phyloP scores from a whole-genome alignment of 73 alveolate genomes.

The Paramecium pentaurelia region DNA sequence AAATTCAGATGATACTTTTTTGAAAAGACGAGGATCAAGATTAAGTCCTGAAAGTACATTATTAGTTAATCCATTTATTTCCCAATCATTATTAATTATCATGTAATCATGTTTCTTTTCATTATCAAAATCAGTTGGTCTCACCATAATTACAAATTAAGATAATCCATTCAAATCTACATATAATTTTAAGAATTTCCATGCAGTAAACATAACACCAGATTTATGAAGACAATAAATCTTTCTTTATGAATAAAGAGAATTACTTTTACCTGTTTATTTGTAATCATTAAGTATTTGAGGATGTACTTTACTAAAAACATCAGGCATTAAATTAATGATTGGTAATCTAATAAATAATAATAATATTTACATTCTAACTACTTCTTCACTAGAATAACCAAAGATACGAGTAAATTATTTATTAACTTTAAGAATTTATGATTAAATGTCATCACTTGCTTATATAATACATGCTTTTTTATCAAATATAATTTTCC shows the following conservation, averaged over 20 bases:
- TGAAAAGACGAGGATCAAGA: neutral
- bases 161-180: slow-evolving; percentile 42
- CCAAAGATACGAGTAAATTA: slow-evolving; percentile 46
- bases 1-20: neutral
- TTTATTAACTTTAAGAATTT: slow-evolving; percentile 53
- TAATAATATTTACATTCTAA: neutral
- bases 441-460: slow-evolving; percentile 29
- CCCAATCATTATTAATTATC: slow-evolving; percentile 58
- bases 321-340: slow-evolving; percentile 44
- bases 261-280: slow-evolving; percentile 19
- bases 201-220: slow-evolving; percentile 56
- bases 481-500: slow-evolving; percentile 48
- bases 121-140: slow-evolving; percentile 45
- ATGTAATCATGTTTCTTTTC: slow-evolving; percentile 48
- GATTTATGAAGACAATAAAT: slow-evolving; percentile 50
- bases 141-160: slow-evolving; percentile 42
- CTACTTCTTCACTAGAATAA: slow-evolving; percentile 17
- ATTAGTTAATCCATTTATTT: slow-evolving; percentile 47
- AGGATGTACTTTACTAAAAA: slow-evolving; percentile 48
- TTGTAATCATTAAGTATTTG: slow-evolving; percentile 3
- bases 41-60: neutral
- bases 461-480: slow-evolving; percentile 51
- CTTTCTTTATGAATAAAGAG: slow-evolving; percentile 56
- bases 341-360: neutral
- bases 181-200: slow-evolving; percentile 56